Percentiles rank a stretch among this genome's conserved stretches.
These are phyloP conservation scores for Aureobasidium uvarum DNA, from an alignment of 2,329 filamentous ascomycete genomes.

Conservation along the genomic window DNA sequence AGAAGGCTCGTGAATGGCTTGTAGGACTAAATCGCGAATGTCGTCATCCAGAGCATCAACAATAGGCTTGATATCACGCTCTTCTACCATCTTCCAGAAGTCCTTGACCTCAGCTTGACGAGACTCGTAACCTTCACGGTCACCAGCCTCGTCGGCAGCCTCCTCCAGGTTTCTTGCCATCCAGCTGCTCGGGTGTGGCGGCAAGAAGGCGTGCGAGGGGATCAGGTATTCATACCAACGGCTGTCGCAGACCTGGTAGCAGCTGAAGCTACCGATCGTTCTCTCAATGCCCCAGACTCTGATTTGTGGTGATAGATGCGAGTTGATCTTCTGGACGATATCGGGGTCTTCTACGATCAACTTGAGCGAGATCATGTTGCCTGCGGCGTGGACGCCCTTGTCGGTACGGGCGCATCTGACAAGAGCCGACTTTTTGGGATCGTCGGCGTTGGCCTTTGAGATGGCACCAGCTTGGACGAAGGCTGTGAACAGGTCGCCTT, in stretches of 20 bases:
- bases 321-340: slow-evolving; percentile 88
- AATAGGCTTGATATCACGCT: slow-evolving; percentile 72
- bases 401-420: slow-evolving; percentile 94
- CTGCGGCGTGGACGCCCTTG: slow-evolving; percentile 95
- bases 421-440: slow-evolving; percentile 93
- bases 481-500: slow-evolving; percentile 89
- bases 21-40: slow-evolving; percentile 61
- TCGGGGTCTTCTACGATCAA: slow-evolving; percentile 90
- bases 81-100: slow-evolving; percentile 82
- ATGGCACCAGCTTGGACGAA: slow-evolving; percentile 91
- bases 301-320: slow-evolving; percentile 79
- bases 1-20: slow-evolving; percentile 49
- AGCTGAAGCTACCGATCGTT: slow-evolving; percentile 88
- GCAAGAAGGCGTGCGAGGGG: slow-evolving; percentile 87
- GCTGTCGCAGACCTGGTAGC: slow-evolving; percentile 92
- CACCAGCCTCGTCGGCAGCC: slow-evolving; percentile 68
- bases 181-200: slow-evolving; percentile 84
- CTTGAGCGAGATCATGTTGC: slow-evolving; percentile 93
- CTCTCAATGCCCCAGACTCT: slow-evolving; percentile 91
- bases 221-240: slow-evolving; percentile 97
- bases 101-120: slow-evolving; percentile 73
- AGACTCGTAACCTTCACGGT: slow-evolving; percentile 64
- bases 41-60: slow-evolving; percentile 61
- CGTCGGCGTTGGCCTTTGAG: slow-evolving; percentile 93
- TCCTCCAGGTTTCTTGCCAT: slow-evolving; percentile 81